Conservation (phyloP, 345 rosid genomes). For the Citrus trifoliata region DNA sequence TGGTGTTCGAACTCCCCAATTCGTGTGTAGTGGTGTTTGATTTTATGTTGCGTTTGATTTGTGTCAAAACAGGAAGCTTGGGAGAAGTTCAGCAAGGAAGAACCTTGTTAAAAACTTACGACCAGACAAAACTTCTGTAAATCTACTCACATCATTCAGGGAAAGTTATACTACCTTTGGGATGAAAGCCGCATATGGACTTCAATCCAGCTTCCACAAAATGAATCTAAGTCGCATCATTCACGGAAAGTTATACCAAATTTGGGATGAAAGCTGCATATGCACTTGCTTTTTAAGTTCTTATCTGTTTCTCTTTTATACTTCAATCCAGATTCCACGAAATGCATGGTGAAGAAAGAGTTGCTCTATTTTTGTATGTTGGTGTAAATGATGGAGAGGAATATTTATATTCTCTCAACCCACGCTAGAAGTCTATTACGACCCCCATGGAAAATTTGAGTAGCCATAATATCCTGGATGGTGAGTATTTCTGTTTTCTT, state of each 20-base stretch:
- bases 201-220: neutral
- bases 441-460: no score
- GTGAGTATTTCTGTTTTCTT: neutral
- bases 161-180: neutral
- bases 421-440: no score
- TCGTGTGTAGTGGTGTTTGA: neutral
- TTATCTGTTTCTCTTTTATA: neutral
- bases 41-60: slow-evolving; percentile 1
- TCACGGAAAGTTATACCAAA: neutral
- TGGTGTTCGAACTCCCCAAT: neutral
- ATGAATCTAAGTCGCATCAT: neutral
- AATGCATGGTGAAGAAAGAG: neutral
- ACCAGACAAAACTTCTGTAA: neutral
- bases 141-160: neutral
- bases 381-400: neutral
- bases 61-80: slow-evolving; percentile 52
- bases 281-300: neutral
- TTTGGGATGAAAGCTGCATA: neutral
- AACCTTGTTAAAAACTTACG: slow-evolving; percentile 30
- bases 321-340: neutral
- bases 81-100: slow-evolving; percentile 56
- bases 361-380: neutral
- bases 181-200: neutral
- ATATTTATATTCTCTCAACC: no score
- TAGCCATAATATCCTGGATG: neutral